Evolutionary conservation across 192 early-diverging fungal genomes (phyloP).

Genomic region (Pilaira anomala): DNA sequence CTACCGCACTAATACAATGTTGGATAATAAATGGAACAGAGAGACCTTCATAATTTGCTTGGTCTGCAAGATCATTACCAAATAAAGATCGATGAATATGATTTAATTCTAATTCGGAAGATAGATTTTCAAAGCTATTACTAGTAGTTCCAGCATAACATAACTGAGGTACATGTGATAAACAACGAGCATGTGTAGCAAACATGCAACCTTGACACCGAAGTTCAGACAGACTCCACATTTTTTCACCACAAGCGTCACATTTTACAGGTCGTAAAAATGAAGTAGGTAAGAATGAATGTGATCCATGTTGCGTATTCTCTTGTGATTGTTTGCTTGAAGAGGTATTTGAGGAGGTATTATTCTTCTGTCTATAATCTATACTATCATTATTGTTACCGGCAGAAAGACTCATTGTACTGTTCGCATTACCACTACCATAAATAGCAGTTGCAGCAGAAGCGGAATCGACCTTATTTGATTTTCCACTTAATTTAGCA

Average conservation of each 20-base stretch:
- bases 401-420: neutral
- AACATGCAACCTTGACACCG: conserved; percentile 50
- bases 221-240: conserved; percentile 50
- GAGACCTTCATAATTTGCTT: conserved; percentile 54
- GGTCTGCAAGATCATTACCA: conserved; percentile 57
- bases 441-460: neutral
- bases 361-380: neutral
- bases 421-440: conserved; percentile 9
- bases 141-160: conserved; percentile 24
- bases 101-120: conserved; percentile 12
- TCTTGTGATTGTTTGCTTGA: neutral
- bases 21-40: conserved; percentile 65
- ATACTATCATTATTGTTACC: neutral
- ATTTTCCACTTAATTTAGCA: conserved; percentile 30
- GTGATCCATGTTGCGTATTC: conserved; percentile 24
- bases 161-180: conserved; percentile 32
- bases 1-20: conserved; percentile 66
- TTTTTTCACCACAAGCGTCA: conserved; percentile 54
- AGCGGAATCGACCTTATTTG: conserved; percentile 4
- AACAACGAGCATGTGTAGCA: conserved; percentile 45
- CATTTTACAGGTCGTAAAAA: conserved; percentile 48
- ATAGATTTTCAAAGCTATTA: conserved; percentile 15
- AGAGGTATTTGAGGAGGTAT: neutral
- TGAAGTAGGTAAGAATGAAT: conserved; percentile 40
- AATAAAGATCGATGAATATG: conserved; percentile 46